Evolutionary conservation across 2,329 filamentous ascomycete species (phyloP).

Genomic region (Exophiala oligosperma): DNA sequence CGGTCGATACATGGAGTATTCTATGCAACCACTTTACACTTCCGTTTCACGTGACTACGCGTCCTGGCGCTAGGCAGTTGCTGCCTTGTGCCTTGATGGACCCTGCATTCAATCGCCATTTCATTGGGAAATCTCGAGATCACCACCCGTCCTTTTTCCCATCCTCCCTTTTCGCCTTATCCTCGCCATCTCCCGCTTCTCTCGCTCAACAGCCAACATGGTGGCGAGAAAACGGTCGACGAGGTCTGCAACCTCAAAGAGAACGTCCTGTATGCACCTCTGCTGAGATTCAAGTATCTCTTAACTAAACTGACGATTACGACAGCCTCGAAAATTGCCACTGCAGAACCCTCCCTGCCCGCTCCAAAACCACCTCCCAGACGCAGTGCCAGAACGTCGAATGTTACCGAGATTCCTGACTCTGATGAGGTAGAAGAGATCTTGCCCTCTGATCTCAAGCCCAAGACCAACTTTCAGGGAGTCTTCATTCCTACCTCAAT

Average conservation of each 20-base stretch:
- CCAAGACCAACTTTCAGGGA: constrained; percentile 21
- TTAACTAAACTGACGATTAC: neutral
- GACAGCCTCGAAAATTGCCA: constrained; percentile 22
- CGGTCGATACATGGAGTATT: too few relatives aligned
- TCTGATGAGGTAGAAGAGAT: constrained; percentile 25
- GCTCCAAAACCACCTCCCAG: constrained; percentile 4
- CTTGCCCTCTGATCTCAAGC: constrained; percentile 3
- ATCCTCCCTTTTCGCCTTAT: neutral
- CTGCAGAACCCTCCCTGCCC: constrained; percentile 17
- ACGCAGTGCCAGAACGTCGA: constrained; percentile 15
- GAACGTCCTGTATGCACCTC: constrained; percentile 8
- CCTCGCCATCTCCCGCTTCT: neutral
- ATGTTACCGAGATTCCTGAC: constrained; percentile 25
- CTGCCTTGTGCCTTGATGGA: neutral
- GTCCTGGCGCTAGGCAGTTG: constrained; percentile 10
- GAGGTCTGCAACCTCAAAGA: constrained; percentile 13
- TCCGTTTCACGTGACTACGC: neutral
- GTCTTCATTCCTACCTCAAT: constrained; percentile 18
- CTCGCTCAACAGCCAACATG: constrained; percentile 18
- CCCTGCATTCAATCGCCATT: constrained; percentile 2
- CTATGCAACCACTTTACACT: constrained; percentile 1
- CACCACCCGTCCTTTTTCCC: neutral
- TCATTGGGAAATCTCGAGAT: neutral
- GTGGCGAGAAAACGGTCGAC: constrained; percentile 16
- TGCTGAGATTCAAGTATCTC: neutral